Percentiles rank a stretch among this genome's conserved stretches.
Evolutionary conservation across 176 grass and related monocot species (phyloP).

Genomic region (Musa beccarii): DNA sequence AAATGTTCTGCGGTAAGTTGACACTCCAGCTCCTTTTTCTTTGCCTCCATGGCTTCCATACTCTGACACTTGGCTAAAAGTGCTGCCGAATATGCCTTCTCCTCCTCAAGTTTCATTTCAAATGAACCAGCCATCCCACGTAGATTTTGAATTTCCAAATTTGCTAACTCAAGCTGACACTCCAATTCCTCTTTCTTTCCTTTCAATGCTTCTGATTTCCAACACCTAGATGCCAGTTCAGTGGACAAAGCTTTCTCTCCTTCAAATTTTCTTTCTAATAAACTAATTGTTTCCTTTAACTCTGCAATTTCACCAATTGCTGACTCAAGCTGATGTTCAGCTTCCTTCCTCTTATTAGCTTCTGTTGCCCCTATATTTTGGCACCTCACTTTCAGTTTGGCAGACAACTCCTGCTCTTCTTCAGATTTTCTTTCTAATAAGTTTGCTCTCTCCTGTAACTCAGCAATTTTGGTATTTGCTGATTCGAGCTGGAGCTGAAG

Average conservation of each 20-base stretch:
- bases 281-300: slow-evolving; percentile 31
- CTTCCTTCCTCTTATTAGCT: slow-evolving; percentile 31
- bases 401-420: slow-evolving; percentile 39
- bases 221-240: slow-evolving; percentile 41
- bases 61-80: slow-evolving; percentile 20
- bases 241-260: slow-evolving; percentile 46
- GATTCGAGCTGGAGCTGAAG: slow-evolving; percentile 47
- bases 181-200: slow-evolving; percentile 42
- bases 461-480: slow-evolving; percentile 33
- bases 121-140: slow-evolving; percentile 28
- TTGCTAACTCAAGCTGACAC: slow-evolving; percentile 44
- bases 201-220: slow-evolving; percentile 35
- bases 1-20: slow-evolving; percentile 26
- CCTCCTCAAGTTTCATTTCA: slow-evolving; percentile 38
- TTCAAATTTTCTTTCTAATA: slow-evolving; percentile 49
- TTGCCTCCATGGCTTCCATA: slow-evolving; percentile 22
- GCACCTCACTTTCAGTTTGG: slow-evolving; percentile 34
- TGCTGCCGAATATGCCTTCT: slow-evolving; percentile 21
- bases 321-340: slow-evolving; percentile 36
- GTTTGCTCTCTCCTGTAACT: slow-evolving; percentile 36
- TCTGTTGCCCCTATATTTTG: slow-evolving; percentile 45
- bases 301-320: slow-evolving; percentile 33
- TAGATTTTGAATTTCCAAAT: slow-evolving; percentile 35
- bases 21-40: slow-evolving; percentile 28
- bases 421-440: slow-evolving; percentile 39